Base-by-base conservation (phyloP, 2,329 filamentous ascomycete species). In the Fusarium denticulatum region DNA sequence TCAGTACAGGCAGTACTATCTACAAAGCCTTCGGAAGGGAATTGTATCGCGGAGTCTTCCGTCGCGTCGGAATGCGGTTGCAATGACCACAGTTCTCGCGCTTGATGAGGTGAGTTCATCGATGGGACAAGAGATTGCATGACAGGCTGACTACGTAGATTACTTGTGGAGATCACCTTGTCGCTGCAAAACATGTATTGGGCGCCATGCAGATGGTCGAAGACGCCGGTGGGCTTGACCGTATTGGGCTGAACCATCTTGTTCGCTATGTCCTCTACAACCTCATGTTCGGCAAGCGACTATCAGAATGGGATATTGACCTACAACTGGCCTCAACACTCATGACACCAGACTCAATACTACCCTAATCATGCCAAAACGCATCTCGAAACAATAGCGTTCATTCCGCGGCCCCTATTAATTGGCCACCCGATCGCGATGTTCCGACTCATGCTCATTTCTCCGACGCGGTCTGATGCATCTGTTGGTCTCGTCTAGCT, bases 111-210 rank as follows among this genome's bases (percentile, higher is more conserved):
- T 62, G 18, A 45, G 65, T 40, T 12, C 1, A 16, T 4, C 4
- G 5, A 10, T 22, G 13, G 12, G 20, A 6, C 7, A 5, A 7
- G 14, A 40, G 1, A 28, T 5, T 18, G 8, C 7, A 30, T 13
- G 24, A 2, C 12, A 18, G 9, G 30, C 22, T 69, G 20, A 69
- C 26, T 1, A 2, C 6, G 13, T 5, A 69, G 64, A 47, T 64
- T 13, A 45, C 55, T 18, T 68, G 63, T 5, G 64, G 65, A 8
- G 30, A 68, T 28, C 47, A 68, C 28, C 12, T 28, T 6, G 8
- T 68, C 30, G 65, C 65, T 26, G 63, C 65, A 24, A 68, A 68
- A 22, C 65, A 68, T 8, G 26, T 68, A 13, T 5, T 68, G 2
- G 65, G 64, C 5, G 65, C 65, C 16, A 24, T 68, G 22, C 62